Conservation (phyloP, 75 land plant species). For the Chamaecyparis obtusa region DNA sequence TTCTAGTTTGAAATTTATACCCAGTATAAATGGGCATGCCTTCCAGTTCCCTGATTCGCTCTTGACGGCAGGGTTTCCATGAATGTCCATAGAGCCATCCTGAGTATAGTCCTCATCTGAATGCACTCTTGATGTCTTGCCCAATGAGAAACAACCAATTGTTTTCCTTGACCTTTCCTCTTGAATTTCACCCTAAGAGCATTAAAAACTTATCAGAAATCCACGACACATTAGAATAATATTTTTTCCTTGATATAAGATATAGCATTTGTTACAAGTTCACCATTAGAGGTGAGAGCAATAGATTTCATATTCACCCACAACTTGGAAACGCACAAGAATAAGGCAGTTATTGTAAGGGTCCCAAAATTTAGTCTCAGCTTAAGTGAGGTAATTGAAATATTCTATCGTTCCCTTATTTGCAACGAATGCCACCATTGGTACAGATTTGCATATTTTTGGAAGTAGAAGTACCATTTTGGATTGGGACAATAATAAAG, state of each 20-base stretch:
- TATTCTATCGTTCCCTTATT: background rate
- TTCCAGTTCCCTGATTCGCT: slow-evolving; percentile 66
- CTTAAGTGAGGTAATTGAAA: background rate
- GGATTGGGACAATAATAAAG: no score
- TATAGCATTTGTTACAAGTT: background rate
- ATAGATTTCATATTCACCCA: background rate
- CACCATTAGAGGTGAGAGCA: background rate
- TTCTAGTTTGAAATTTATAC: slow-evolving; percentile 18
- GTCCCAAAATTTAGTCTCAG: background rate
- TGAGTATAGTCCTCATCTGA: slow-evolving; percentile 30
- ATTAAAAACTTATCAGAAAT: background rate
- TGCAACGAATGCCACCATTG: background rate
- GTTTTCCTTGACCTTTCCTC: background rate
- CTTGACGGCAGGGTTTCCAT: slow-evolving; percentile 47
- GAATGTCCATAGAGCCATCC: slow-evolving; percentile 61
- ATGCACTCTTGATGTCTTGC: background rate
- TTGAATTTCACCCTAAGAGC: background rate
- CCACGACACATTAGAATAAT: background rate
- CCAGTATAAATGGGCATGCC: slow-evolving; percentile 63
- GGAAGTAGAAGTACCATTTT: no score
- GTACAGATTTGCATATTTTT: no score
- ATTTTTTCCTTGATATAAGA: background rate
- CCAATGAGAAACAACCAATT: background rate
- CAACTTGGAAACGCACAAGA: background rate
- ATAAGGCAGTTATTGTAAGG: background rate